Evolutionary conservation across 129 eudicot genomes (phyloP), one percentile per base, ranked within the genome.

Genomic region (Lonicera japonica): DNA sequence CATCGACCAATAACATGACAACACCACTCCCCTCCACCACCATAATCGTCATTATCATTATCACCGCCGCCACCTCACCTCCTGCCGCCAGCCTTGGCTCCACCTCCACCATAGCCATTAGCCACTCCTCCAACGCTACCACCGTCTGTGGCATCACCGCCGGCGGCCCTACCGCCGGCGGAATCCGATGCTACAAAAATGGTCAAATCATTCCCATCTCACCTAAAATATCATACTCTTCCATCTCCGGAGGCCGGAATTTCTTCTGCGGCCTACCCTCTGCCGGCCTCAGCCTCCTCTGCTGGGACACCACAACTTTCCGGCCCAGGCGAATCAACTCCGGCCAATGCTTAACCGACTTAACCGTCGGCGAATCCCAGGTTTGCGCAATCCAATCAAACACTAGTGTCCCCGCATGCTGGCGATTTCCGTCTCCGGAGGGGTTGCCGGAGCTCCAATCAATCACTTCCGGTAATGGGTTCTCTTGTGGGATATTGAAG

Each of bases 71-170:
- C 54, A 0, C n/a, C 48, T 51, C 23, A 50, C 21, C 59, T 1
- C 29, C 59, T 5, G 66, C 21, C 54, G 41, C 48, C 48, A 13
- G 62, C 18, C 63, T 59, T 43, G 84, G 84, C 58, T 66, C 75
- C 25, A 72, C 71, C 54, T 78, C 84, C 57, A 82, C 88, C 53
- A 19, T 82, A 63, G 65, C 88, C 21, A 58, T 82, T 21, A 78
- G 60, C 73, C 68, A 67, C 59, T 71, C 72, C 60, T 51, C 68
- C 57, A 25, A 14, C 24, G 70, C 71, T 39, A 23, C 72, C 29
- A 75, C 79, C 60, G 61, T 82, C 67, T 82, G 88, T 6, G 84
- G 88, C 29, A 79, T 82, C 71, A 73, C 67, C 24, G 88, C 84
- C 16, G 81, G 84, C 68, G 84, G 88, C 39, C 75, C 78, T 67